Evolutionary conservation across 257 asterid genomes (phyloP).

Genomic region (Lycium barbarum): DNA sequence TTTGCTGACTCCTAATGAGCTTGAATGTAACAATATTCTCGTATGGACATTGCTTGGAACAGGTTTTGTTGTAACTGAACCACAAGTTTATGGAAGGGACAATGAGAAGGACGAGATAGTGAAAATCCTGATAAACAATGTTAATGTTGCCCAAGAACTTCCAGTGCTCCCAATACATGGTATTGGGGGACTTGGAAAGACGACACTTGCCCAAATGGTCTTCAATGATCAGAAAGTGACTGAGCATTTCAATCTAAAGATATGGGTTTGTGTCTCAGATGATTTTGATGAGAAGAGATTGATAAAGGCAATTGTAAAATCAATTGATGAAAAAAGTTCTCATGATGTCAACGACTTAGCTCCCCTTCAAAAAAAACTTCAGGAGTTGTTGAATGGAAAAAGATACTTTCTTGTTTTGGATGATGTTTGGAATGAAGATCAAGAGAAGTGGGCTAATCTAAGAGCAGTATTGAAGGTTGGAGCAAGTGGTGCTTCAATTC

Average conservation of each 20-base stretch:
- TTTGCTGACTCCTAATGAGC: background rate
- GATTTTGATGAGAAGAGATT: conserved; percentile 4
- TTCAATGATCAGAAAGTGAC: conserved; percentile 12
- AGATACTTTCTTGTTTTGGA: conserved; percentile 13
- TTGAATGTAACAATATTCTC: background rate
- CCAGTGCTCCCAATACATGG: background rate
- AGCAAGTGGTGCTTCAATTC: conserved; percentile 34
- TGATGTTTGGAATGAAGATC: conserved; percentile 20
- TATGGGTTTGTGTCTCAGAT: conserved; percentile 21
- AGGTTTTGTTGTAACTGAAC: conserved; percentile 8
- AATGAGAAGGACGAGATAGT: background rate
- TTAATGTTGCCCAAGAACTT: background rate
- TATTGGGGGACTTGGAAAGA: conserved; percentile 9
- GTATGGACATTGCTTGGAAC: background rate
- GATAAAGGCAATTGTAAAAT: background rate
- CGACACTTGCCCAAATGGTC: conserved; percentile 23
- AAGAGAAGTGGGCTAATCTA: background rate
- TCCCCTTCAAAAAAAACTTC: background rate
- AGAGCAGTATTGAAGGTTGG: conserved; percentile 32
- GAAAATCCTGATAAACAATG: background rate
- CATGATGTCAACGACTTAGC: background rate
- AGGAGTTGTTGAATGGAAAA: background rate
- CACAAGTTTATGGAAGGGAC: background rate
- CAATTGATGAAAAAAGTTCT: background rate
- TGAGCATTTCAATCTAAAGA: background rate